Base-by-base conservation (phyloP, 768 basidiomycete species). In the Pleurotus pulmonarius region DNA sequence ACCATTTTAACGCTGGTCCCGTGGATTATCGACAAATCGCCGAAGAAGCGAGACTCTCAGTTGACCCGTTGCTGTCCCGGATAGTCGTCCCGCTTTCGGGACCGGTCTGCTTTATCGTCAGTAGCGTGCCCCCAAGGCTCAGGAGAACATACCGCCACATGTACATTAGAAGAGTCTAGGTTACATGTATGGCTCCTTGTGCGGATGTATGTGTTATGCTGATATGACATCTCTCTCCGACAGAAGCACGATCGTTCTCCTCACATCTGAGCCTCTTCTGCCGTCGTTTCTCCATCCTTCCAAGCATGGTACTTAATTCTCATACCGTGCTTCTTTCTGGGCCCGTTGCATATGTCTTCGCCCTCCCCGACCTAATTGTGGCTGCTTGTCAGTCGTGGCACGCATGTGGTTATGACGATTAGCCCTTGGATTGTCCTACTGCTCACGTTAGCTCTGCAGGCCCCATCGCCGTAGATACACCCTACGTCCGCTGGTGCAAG, bases 401-500 rank as follows among this genome's bases (percentile, higher is more conserved):
- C 43, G 3, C 46, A 20, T 47, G 24, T 13, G 46, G 46, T 24
- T n/a, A 38, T 53, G 51, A 9, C 24, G 38, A 43, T 40, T 40
- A 43, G 37, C 51, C 51, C 51, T 22, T 41, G 18, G 15, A 53
- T 53, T 20, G 38, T 38, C 22, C 29, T 12, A 15, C 16, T 37
- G 51, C 22, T 41, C 51, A 53, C 39, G 24, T 15, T 29, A 53
- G 11, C 37, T 26, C 13, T 41, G 39, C 13, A 24, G n/a, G 39
- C 39, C 37, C 37, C 51, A 53, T 39, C 51, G 51, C 39, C 51
- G 51, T 53, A 53, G 51, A 53, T 53, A 53, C 51, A 53, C 51
- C 51, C 51, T 53, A 53, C 22, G 6, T 15, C 51, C 51, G 51
- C 51, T 53, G 16, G 13, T 41, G 3, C n/a, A 53, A 53, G 38